Evolutionary conservation across 2,329 filamentous ascomycete species (phyloP).

Genomic region (Ophiostoma perfectum): DNA sequence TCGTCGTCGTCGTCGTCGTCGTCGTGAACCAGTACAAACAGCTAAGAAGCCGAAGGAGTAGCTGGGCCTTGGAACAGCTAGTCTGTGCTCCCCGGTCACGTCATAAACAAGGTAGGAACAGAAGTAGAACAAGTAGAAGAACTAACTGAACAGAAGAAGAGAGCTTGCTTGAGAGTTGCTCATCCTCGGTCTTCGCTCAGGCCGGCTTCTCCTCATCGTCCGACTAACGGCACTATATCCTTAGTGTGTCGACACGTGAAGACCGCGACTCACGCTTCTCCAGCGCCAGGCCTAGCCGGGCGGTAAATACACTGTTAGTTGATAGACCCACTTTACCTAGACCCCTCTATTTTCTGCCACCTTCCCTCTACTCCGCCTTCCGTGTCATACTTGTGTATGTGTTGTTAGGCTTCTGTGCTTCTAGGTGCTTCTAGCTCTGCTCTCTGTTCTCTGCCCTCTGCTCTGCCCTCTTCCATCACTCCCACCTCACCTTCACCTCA

Average conservation of each 20-base stretch:
- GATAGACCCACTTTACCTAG: not conserved
- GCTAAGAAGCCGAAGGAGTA: not conserved
- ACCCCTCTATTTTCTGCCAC: slow-evolving; percentile 7
- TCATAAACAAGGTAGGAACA: not conserved
- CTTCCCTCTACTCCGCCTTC: not conserved
- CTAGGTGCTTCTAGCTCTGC: not conserved
- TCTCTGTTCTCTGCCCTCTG: not conserved
- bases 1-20: not conserved
- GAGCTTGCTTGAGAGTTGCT: not conserved
- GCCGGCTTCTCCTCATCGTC: not conserved
- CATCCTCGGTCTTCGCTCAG: not conserved
- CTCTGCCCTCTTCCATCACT: not conserved
- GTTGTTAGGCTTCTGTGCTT: slow-evolving; percentile 7
- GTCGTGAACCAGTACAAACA: not conserved
- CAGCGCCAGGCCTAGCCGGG: not conserved
- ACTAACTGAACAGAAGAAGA: not conserved
- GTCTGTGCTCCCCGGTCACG: not conserved
- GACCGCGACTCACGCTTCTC: not conserved
- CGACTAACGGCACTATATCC: not conserved
- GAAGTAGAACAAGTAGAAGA: slow-evolving; percentile 3
- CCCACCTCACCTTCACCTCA: not conserved
- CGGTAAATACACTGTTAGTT: not conserved
- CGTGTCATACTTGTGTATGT: not conserved
- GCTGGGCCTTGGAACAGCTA: not conserved
- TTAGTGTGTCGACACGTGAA: not conserved